phyloP scores from a whole-genome alignment of 2,329 filamentous ascomycete species.

The Neopestalotiopsis rosae region DNA sequence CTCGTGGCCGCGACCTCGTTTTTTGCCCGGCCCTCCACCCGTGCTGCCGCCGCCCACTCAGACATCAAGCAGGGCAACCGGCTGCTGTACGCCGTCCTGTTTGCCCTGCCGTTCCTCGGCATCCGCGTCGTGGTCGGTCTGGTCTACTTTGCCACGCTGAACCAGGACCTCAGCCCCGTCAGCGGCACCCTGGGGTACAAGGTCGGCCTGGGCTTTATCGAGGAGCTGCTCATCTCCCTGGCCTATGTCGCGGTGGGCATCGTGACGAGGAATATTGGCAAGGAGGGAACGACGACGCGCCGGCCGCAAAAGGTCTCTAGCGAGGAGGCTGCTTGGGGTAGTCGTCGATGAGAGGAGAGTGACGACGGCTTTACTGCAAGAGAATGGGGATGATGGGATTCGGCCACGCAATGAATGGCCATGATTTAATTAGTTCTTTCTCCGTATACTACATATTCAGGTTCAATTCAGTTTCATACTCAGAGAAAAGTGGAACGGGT shows the following conservation, averaged over 20 bases:
- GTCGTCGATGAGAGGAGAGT: too few relatives aligned
- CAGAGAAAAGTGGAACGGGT: too few relatives aligned
- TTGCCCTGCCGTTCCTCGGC: slow-evolving; percentile 29
- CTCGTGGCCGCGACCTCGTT: slow-evolving; percentile 21
- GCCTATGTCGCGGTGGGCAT: slow-evolving; percentile 28
- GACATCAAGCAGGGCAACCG: slow-evolving; percentile 5
- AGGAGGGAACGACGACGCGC: too few relatives aligned
- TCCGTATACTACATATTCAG: too few relatives aligned
- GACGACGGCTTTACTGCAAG: too few relatives aligned
- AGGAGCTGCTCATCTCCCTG: slow-evolving; percentile 30
- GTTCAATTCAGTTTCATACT: too few relatives aligned
- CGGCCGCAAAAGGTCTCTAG: slow-evolving; percentile 41
- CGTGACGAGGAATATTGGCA: slow-evolving; percentile 24
- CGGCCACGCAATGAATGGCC: too few relatives aligned
- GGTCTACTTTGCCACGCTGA: slow-evolving; percentile 30
- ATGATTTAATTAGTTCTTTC: too few relatives aligned
- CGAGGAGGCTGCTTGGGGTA: slow-evolving; percentile 43
- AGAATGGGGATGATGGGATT: too few relatives aligned
- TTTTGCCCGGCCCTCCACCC: not conserved
- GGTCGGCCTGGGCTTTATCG: slow-evolving; percentile 29
- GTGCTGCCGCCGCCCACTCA: not conserved
- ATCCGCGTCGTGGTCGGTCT: slow-evolving; percentile 29
- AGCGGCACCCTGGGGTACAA: slow-evolving; percentile 26
- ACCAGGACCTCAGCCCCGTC: slow-evolving; percentile 26
- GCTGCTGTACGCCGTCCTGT: slow-evolving; percentile 27